Conservation (phyloP, 768 basidiomycete genomes). For the Pleurotus ostreatus region DNA sequence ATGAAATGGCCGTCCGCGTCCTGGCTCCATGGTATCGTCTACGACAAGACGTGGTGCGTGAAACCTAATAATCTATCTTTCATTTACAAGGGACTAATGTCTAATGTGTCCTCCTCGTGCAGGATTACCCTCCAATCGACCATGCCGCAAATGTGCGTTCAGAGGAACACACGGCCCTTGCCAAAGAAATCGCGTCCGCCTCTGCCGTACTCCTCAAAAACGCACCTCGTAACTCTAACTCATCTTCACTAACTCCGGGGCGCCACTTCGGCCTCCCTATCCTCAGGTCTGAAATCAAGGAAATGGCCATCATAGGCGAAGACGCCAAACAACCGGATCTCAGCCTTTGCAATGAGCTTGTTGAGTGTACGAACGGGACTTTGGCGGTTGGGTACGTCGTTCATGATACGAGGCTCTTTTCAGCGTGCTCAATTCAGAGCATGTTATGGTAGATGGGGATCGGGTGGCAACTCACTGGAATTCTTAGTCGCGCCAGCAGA, state of each 20-base stretch:
- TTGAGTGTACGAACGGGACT: neutral
- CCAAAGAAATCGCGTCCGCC: slow-evolving; percentile 69
- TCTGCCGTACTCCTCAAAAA: slow-evolving; percentile 69
- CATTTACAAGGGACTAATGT: neutral
- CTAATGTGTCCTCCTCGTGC: neutral
- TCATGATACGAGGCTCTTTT: too few species aligned
- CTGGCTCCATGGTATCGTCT: slow-evolving; percentile 68
- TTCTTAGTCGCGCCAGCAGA: slow-evolving; percentile 54
- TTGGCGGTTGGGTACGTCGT: neutral
- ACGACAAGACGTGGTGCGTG: slow-evolving; percentile 56
- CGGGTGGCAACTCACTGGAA: neutral
- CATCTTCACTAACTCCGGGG: neutral
- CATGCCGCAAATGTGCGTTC: slow-evolving; percentile 51
- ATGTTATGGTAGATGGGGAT: neutral
- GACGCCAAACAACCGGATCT: neutral
- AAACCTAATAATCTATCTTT: slow-evolving; percentile 46
- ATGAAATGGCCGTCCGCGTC: slow-evolving; percentile 56
- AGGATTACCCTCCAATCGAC: neutral
- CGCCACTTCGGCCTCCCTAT: neutral
- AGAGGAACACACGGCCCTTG: slow-evolving; percentile 66
- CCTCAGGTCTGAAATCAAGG: neutral
- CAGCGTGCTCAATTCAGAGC: neutral
- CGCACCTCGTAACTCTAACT: neutral
- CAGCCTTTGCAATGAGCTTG: neutral
- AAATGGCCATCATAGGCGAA: neutral